phyloP scores from a whole-genome alignment of 768 basidiomycete species.

The Hebeloma cylindrosporum region DNA sequence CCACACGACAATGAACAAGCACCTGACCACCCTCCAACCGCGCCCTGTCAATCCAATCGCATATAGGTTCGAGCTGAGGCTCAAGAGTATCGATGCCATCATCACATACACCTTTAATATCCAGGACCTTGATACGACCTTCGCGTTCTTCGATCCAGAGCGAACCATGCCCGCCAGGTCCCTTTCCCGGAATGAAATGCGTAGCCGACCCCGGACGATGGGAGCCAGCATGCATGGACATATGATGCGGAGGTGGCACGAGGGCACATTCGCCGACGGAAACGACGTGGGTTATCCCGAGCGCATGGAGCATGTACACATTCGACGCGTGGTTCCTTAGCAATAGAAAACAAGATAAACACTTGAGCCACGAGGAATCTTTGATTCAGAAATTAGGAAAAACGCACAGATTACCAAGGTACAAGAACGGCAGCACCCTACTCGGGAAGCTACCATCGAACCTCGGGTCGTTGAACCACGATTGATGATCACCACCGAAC shows the following conservation, averaged over 20 bases:
- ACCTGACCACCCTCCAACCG: constrained; percentile 82
- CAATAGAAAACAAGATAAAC: constrained; percentile 6
- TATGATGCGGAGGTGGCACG: constrained; percentile 65
- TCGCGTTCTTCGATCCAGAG: constrained; percentile 88
- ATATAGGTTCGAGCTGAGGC: constrained; percentile 84
- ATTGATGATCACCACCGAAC: constrained; percentile 69
- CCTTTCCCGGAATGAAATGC: constrained; percentile 45
- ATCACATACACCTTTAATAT: constrained; percentile 91
- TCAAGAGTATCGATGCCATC: constrained; percentile 95
- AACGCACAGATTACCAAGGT: constrained; percentile 91
- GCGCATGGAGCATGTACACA: constrained; percentile 92
- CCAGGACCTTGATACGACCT: constrained; percentile 86
- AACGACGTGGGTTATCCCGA: constrained; percentile 96
- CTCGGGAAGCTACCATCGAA: constrained; percentile 98
- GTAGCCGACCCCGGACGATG: constrained; percentile 30
- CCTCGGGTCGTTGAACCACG: constrained; percentile 92
- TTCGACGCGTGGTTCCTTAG: constrained; percentile 93
- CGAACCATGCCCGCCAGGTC: constrained; percentile 60
- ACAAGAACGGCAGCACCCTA: constrained; percentile 88
- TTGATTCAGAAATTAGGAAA: constrained; percentile 15
- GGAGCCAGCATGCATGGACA: constrained; percentile 23
- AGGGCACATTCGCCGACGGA: constrained; percentile 95
- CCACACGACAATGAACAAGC: constrained; percentile 97
- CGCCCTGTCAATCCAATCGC: constrained; percentile 92
- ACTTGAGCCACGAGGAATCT: background rate